Conservation (phyloP, 1,284 basidiomycete species). For the Fomes fomentarius region DNA sequence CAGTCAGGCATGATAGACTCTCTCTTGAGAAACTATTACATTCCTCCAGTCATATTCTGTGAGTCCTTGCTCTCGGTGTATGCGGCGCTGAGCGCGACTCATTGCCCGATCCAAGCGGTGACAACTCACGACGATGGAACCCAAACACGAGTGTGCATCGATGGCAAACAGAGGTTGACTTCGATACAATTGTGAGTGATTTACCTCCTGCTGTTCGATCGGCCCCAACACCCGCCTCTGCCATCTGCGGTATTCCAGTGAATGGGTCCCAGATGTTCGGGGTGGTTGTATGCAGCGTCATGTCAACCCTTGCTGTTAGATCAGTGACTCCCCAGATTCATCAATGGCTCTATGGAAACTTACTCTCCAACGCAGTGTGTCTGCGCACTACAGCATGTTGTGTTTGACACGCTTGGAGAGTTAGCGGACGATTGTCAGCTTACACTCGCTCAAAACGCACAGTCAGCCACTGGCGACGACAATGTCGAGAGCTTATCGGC, state of each 20-base stretch:
- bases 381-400: too few relatives aligned
- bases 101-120: constrained; percentile 46
- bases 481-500: too few relatives aligned
- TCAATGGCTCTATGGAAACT: too few relatives aligned
- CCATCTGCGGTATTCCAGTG: neutral
- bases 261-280: neutral
- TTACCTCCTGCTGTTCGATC: neutral
- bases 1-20: constrained; percentile 45
- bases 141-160: constrained; percentile 70
- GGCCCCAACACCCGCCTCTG: neutral
- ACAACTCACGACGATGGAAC: constrained; percentile 56
- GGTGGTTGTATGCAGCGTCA: neutral
- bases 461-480: too few relatives aligned
- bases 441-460: too few relatives aligned
- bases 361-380: too few relatives aligned
- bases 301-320: too few relatives aligned
- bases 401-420: too few relatives aligned
- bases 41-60: constrained; percentile 72
- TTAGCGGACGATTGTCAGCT: too few relatives aligned
- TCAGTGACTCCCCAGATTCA: too few relatives aligned
- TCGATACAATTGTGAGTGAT: constrained; percentile 60
- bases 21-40: constrained; percentile 45
- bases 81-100: too few relatives aligned
- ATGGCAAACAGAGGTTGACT: constrained; percentile 80
- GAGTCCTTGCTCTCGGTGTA: too few relatives aligned